These are phyloP conservation scores for Saccharomycopsis babjevae DNA, from an alignment of 805 yeast genomes.

Conservation along the genomic window DNA sequence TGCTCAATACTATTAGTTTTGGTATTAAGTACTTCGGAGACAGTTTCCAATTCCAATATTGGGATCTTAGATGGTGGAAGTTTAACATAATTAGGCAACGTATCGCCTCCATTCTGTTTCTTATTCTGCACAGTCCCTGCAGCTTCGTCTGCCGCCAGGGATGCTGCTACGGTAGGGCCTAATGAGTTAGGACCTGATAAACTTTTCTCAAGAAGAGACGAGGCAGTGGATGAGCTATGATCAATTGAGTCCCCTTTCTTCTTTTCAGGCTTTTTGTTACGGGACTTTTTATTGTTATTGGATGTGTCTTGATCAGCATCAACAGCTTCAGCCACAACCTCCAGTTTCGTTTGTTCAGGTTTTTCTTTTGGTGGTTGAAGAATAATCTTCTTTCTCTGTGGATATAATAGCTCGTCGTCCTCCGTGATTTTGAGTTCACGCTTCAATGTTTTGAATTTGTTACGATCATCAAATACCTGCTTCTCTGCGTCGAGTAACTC, in stretches of 20 bases:
- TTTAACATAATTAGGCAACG: constrained; percentile 44
- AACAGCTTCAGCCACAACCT: constrained; percentile 13
- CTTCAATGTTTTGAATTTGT: constrained; percentile 62
- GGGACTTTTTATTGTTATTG: constrained; percentile 13
- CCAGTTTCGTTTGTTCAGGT: constrained; percentile 6
- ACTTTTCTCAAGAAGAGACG: constrained; percentile 4
- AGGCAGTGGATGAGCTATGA: constrained; percentile 14
- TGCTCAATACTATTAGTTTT: constrained; percentile 69
- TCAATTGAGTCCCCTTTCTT: constrained; percentile 2
- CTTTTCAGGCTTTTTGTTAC: constrained; percentile 23
- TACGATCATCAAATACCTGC: constrained; percentile 62
- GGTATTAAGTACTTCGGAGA: constrained; percentile 60
- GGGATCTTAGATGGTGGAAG: constrained; percentile 88
- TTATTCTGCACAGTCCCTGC: constrained; percentile 38
- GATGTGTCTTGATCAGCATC: constrained; percentile 9
- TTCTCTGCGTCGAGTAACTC: constrained; percentile 53
- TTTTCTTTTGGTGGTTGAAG: constrained; percentile 19
- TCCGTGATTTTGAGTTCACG: constrained; percentile 68
- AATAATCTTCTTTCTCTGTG: constrained; percentile 61
- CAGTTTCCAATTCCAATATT: constrained; percentile 80
- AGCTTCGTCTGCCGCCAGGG: constrained; percentile 18
- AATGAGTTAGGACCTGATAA: constrained; percentile 5
- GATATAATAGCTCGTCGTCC: constrained; percentile 72
- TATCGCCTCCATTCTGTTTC: neutral
- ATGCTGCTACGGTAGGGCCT: constrained; percentile 17